Percentiles rank a stretch among this genome's conserved stretches.
Evolutionary conservation across 495 filamentous ascomycete species (phyloP).

Genomic region (Daldinia grandis): DNA sequence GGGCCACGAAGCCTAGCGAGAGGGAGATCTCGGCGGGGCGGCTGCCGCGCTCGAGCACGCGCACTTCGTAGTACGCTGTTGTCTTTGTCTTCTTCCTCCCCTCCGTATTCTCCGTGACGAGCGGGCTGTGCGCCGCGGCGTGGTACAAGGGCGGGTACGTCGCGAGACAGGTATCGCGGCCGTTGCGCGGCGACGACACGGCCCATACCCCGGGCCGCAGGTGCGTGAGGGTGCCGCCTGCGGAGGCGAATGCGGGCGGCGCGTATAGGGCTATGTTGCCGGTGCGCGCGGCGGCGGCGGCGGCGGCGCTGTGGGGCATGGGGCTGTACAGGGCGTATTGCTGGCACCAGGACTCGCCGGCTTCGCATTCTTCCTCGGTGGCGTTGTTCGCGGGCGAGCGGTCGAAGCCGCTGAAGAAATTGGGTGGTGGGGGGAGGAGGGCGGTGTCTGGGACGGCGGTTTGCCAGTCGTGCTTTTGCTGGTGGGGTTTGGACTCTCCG

Average conservation of each 20-base stretch:
- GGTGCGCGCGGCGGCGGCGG: slow-evolving; percentile 14
- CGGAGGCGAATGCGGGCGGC: slow-evolving; percentile 36
- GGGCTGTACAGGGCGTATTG: slow-evolving; percentile 70
- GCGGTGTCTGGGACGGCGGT: slow-evolving; percentile 79
- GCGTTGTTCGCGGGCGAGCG: slow-evolving; percentile 79
- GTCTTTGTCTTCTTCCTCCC: no score
- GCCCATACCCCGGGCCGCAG: slow-evolving; percentile 56
- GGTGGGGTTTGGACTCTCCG: slow-evolving; percentile 3
- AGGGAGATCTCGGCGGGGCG: slow-evolving; percentile 65
- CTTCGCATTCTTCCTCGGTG: slow-evolving; percentile 69
- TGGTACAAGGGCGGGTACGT: slow-evolving; percentile 81
- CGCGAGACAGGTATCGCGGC: slow-evolving; percentile 65
- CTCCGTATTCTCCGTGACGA: no score
- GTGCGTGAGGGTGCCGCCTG: slow-evolving; percentile 36
- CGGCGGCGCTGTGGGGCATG: slow-evolving; percentile 56
- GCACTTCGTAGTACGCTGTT: slow-evolving; percentile 83
- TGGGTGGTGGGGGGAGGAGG: slow-evolving; percentile 82
- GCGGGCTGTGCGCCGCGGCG: slow-evolving; percentile 71
- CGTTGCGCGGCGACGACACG: slow-evolving; percentile 43
- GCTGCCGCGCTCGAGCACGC: slow-evolving; percentile 51
- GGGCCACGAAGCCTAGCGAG: slow-evolving; percentile 78
- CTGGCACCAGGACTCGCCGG: slow-evolving; percentile 75
- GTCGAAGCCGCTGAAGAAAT: slow-evolving; percentile 67
- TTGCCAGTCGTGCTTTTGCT: slow-evolving; percentile 74
- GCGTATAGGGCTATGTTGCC: slow-evolving; percentile 51